A percentile compares a stretch with the other conserved stretches of the same genome.
phyloP scores from a whole-genome alignment of 768 basidiomycete species.

The Hygrocybe punicea region DNA sequence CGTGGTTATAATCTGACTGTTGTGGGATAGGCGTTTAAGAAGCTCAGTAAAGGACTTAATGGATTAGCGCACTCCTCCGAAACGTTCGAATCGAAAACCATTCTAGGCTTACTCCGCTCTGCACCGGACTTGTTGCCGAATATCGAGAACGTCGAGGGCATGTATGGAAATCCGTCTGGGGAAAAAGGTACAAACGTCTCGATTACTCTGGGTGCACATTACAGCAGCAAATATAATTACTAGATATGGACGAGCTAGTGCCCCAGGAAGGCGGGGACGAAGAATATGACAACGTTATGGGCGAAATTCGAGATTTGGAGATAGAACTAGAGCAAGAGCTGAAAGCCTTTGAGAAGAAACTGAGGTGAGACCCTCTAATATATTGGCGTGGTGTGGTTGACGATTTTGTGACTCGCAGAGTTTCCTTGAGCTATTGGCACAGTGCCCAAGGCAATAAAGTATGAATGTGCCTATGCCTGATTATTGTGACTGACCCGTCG shows the following conservation, averaged over 20 bases:
- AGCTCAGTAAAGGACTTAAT: conserved; percentile 62
- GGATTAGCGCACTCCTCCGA: conserved; percentile 63
- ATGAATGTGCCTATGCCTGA: background rate
- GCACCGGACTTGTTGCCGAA: conserved; percentile 77
- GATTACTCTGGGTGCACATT: background rate
- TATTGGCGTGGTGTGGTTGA: conserved; percentile 1
- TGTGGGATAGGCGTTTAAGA: conserved; percentile 63
- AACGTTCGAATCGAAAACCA: conserved; percentile 71
- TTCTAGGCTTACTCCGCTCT: conserved; percentile 68
- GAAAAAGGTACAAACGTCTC: conserved; percentile 52
- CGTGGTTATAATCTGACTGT: background rate
- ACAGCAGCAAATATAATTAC: background rate
- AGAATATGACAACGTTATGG: conserved; percentile 73
- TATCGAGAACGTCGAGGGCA: conserved; percentile 66
- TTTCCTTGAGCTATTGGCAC: conserved; percentile 44
- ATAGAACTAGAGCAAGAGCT: conserved; percentile 64
- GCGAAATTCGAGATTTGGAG: conserved; percentile 70
- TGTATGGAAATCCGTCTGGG: conserved; percentile 54
- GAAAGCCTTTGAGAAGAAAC: conserved; percentile 59
- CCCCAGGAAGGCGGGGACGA: conserved; percentile 85
- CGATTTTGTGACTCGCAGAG: conserved; percentile 23
- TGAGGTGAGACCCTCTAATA: conserved; percentile 47
- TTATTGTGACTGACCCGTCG: background rate
- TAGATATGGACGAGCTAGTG: conserved; percentile 66
- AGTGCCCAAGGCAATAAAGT: conserved; percentile 83